Evolutionary conservation across 2,329 filamentous ascomycete genomes (phyloP).

Genomic region (Fusarium secorum): DNA sequence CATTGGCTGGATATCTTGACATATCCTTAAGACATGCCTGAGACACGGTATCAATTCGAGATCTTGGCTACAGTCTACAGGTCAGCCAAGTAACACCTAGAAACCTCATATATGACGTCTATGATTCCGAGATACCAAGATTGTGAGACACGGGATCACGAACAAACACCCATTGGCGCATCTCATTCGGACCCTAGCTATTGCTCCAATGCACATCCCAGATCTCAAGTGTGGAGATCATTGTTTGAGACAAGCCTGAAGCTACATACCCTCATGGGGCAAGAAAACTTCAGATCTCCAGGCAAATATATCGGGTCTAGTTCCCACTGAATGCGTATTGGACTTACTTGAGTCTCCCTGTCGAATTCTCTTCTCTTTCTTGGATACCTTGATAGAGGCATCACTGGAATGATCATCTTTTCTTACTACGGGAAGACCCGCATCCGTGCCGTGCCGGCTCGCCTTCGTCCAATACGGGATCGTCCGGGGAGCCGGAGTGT

Average conservation of each 20-base stretch:
- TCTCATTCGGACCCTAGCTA: not conserved
- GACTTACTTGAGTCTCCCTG: too few relatives aligned
- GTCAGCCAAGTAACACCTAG: fast-evolving
- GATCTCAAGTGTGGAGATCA: not conserved
- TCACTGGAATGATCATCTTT: not conserved
- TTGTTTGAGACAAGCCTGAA: not conserved
- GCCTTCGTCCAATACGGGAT: not conserved
- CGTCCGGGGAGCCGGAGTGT: not conserved
- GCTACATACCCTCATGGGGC: too few relatives aligned
- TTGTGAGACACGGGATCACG: not conserved
- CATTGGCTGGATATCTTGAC: not conserved
- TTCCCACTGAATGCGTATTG: fast-evolving
- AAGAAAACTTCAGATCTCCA: not conserved
- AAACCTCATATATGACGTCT: not conserved
- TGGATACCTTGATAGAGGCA: not conserved
- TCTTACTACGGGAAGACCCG: not conserved
- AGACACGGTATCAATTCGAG: not conserved
- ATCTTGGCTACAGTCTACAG: fast-evolving
- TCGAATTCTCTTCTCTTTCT: too few relatives aligned
- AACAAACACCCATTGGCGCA: not conserved
- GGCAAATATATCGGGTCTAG: not conserved
- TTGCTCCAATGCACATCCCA: not conserved
- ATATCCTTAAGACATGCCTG: not conserved
- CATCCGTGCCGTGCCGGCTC: not conserved
- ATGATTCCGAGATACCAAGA: not conserved